Evolutionary conservation across 2,329 filamentous ascomycete genomes (phyloP), one percentile per base, ranked within the genome.

Genomic region (Aspergillus phoenicis): DNA sequence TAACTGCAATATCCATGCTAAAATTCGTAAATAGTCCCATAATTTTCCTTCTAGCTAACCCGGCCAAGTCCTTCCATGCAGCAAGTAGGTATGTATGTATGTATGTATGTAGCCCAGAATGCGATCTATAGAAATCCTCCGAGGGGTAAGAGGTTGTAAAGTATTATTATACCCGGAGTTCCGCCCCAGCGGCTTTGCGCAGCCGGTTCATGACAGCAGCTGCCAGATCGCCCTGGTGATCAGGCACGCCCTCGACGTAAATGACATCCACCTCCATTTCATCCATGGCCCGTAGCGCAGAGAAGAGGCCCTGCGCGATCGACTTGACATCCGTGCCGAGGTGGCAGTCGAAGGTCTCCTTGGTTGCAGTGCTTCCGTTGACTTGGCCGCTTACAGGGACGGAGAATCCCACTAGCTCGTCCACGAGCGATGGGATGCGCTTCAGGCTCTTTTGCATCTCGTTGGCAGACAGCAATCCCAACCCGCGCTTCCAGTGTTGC

Each of bases 231-330:
- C 90, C 88, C 61, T 89, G 87, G 62, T 73, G 68, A 57, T 91
- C 90, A 20, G 81, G 77, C 60, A 97, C 90, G 2, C 94, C 94
- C 75, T 99, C 95, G 10, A 98, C 91, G 68, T 93, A 91, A 56
- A 99, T 97, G 20, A 90, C 83, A 72, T 95, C 88, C 4, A 92
- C 92, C 30, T 87, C 85, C 64, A 87, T 83, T 69, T 88, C 86
- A 75, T 99, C 95, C 64, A 99, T 84, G 67, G 93, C 91, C 57
- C 95, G 84, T 57, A 99, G 80, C 1, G 92, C 91, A 11, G 91
- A 91, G 74, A 99, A 99, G 13, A 99, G 81, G 0, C 91, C 91
- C 68, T 93, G 87, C 1, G 95, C 94, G 68, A 99, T 93, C 33
- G 85, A 85, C 66, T 86, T 85, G 0, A 87, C 88, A 48, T 90